phyloP scores from a whole-genome alignment of 208 protist genomes.

The Wallacemonas rigidus region DNA sequence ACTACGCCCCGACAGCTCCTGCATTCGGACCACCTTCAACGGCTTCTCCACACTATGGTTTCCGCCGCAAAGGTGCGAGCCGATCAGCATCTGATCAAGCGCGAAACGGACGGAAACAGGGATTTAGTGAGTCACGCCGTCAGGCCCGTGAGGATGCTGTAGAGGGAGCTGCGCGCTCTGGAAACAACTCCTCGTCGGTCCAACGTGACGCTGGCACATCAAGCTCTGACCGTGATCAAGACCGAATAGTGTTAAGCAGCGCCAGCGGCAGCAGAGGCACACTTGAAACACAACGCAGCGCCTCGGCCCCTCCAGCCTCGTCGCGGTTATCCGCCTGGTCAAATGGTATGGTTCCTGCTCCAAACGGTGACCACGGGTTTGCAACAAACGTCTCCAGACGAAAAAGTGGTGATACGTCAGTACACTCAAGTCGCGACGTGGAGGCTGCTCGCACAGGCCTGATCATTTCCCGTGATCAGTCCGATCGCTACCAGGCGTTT shows the following conservation, averaged over 20 bases:
- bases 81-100: neutral
- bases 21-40: constrained; percentile 32
- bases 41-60: constrained; percentile 31
- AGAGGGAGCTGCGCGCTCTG: neutral
- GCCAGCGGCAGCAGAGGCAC: neutral
- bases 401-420: neutral
- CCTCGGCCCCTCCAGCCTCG: constrained; percentile 5
- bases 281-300: neutral
- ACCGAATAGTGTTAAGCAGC: neutral
- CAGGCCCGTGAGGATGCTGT: neutral
- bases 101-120: constrained; percentile 9
- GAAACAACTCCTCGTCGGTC: neutral
- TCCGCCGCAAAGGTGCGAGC: constrained; percentile 16
- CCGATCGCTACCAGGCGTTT: constrained; percentile 30
- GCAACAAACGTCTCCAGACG: neutral
- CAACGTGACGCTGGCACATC: neutral
- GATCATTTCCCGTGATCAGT: constrained; percentile 13
- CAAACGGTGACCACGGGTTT: neutral
- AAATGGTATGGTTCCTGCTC: neutral
- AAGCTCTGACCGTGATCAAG: neutral
- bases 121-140: constrained; percentile 1
- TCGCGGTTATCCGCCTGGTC: constrained; percentile 3
- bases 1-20: constrained; percentile 12
- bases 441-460: constrained; percentile 2
- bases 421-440: neutral